Conservation (phyloP, 1,139 yeast genomes). For the Meyerozyma smithsonii region DNA sequence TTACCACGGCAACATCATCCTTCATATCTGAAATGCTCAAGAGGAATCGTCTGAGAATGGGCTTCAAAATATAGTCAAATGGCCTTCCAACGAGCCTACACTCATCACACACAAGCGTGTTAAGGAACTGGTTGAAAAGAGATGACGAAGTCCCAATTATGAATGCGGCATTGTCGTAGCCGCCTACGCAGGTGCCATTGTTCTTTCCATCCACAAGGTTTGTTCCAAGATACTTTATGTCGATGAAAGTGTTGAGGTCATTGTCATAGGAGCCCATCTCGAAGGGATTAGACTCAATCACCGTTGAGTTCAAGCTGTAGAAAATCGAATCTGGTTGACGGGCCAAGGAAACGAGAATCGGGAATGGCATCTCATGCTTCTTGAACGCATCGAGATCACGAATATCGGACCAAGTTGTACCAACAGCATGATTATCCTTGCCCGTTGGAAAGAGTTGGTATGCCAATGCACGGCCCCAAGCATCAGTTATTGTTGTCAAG, state of each 20-base stretch:
- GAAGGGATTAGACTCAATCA: constrained; percentile 38
- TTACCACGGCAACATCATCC: constrained; percentile 36
- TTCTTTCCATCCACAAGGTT: constrained; percentile 26
- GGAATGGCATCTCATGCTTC: constrained; percentile 39
- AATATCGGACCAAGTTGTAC: constrained; percentile 30
- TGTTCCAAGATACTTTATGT: constrained; percentile 33
- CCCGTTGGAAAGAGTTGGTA: constrained; percentile 32
- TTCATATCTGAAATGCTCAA: constrained; percentile 35
- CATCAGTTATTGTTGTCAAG: constrained; percentile 27
- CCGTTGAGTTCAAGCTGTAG: constrained; percentile 33
- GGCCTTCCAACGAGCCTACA: constrained; percentile 27
- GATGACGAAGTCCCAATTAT: constrained; percentile 76
- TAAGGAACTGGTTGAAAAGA: constrained; percentile 65
- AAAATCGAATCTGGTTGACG: constrained; percentile 31
- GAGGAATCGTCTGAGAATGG: constrained; percentile 42
- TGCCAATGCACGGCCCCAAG: constrained; percentile 38
- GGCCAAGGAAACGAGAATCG: constrained; percentile 32
- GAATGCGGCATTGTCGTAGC: constrained; percentile 76
- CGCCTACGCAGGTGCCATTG: constrained; percentile 47
- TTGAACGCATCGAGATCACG: constrained; percentile 22
- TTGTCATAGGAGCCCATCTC: constrained; percentile 43
- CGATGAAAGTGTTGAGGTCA: constrained; percentile 33
- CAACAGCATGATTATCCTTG: constrained; percentile 19
- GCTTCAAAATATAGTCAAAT: constrained; percentile 44
- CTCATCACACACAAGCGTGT: constrained; percentile 48